Base-by-base conservation (phyloP, 2,329 filamentous ascomycete genomes). In the Pseudopyrenochaeta lycopersici region DNA sequence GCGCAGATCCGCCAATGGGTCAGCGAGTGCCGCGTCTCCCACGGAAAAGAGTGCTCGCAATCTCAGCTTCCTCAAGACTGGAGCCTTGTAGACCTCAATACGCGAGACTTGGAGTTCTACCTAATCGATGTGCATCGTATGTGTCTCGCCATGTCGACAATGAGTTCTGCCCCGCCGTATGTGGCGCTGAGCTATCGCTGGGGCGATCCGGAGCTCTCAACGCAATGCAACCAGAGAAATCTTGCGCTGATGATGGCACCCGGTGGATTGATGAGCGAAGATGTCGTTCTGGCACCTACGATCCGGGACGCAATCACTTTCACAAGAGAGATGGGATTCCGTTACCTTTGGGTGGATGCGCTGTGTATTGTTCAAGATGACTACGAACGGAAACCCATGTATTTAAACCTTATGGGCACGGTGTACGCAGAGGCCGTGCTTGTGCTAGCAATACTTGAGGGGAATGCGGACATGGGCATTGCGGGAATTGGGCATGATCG, bases 171-270 rank as follows among this genome's bases (percentile, higher is more conserved):
- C 35, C 43, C 43, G 33, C 49, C 46, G 46, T 60, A 60, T 33
- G 49, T 56, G 9, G 56, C 56, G 38, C 33, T 60, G 49, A 56
- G 53, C 21, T 60, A 60, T 39, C 49, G 55, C 18, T 60, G 56
- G 56, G 56, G 56, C 18, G 49, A 48, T 47, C 38, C 47, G 30
- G 3, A 33, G 47, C 47, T 30, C 18, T 50, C 47, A 30, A 50
- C 47, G 47, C 47, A 50, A 38, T 50, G 47, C 40, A 29, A 38
- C 31, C 33, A 31, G 49, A 40, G 18, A n/a, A 52, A 52, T 52
- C 21, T 52, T 39, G 47, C 38, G 47, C 27, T 36, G 30, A 50
- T 52, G 42, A 32, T 14, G 6, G 42, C 40, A 40, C 40, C 40
- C 29, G 42, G 49, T 21, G 49, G 49, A 45, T 44, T 50, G 40